These are phyloP conservation scores for Exobasidium rhododendri DNA, from an alignment of 1,284 basidiomycete species.

Conservation along the genomic window DNA sequence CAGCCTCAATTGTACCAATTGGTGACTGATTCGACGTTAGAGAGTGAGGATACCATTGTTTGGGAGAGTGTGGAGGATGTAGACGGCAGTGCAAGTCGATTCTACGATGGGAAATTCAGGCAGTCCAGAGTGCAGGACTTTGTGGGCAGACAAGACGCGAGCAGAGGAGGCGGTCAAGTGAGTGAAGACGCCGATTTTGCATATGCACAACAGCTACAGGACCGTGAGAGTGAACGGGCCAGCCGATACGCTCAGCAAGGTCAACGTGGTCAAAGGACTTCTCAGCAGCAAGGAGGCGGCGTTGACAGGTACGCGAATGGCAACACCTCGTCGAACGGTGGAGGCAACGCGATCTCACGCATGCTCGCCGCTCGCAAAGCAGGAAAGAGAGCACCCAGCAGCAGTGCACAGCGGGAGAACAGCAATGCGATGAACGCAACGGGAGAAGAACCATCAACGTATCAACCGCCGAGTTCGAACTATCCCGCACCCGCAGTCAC, in stretches of 20 bases:
- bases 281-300: conserved; percentile 11
- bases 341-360: neutral
- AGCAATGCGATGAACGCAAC: neutral
- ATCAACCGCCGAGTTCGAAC: neutral
- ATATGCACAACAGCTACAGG: conserved; percentile 39
- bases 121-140: conserved; percentile 14
- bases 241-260: conserved; percentile 23
- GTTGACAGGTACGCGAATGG: conserved; percentile 2
- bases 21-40: conserved; percentile 76
- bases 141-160: conserved; percentile 6
- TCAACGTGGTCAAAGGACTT: no score
- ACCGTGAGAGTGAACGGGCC: conserved; percentile 30
- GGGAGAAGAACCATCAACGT: neutral
- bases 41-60: conserved; percentile 70
- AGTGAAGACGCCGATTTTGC: conserved; percentile 38
- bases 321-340: neutral
- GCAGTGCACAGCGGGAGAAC: neutral
- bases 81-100: conserved; percentile 62
- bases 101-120: conserved; percentile 35
- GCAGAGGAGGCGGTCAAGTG: conserved; percentile 9
- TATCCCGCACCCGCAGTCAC: neutral
- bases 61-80: conserved; percentile 87
- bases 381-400: conserved; percentile 1
- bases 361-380: conserved; percentile 7
- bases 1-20: conserved; percentile 65